Conservation (phyloP, 768 basidiomycete genomes). For the Termitomyces sp. region DNA sequence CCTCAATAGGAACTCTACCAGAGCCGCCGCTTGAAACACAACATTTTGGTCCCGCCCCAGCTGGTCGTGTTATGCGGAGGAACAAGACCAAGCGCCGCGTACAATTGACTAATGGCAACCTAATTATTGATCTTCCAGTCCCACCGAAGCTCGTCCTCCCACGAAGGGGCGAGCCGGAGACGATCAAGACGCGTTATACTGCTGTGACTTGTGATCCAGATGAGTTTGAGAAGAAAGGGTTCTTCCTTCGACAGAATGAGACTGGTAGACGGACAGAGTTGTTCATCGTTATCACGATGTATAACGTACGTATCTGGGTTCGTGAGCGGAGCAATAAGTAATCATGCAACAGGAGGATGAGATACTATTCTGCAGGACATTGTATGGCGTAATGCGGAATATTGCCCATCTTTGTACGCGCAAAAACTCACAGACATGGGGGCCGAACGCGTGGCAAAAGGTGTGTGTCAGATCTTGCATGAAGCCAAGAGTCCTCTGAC, state of each 20-base stretch:
- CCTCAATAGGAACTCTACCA: slow-evolving; percentile 33
- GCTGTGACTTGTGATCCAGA: slow-evolving; percentile 94
- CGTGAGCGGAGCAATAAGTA: not conserved
- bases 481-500: not conserved
- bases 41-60: slow-evolving; percentile 86
- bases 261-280: slow-evolving; percentile 78
- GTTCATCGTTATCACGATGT: slow-evolving; percentile 96
- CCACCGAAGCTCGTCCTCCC: slow-evolving; percentile 82
- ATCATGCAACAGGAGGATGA: slow-evolving; percentile 66
- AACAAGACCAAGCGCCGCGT: slow-evolving; percentile 77
- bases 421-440: slow-evolving; percentile 93
- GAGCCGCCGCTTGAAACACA: slow-evolving; percentile 59
- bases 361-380: slow-evolving; percentile 83
- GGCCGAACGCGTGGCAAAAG: slow-evolving; percentile 95
- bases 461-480: slow-evolving; percentile 24
- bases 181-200: slow-evolving; percentile 70
- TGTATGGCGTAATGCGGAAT: slow-evolving; percentile 93
- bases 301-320: slow-evolving; percentile 58
- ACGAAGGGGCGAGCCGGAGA: slow-evolving; percentile 64
- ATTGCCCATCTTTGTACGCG: slow-evolving; percentile 78
- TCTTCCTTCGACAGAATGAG: slow-evolving; percentile 81
- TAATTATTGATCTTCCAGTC: slow-evolving; percentile 79
- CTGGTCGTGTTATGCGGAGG: slow-evolving; percentile 70
- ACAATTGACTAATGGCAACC: slow-evolving; percentile 80
- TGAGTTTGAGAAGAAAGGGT: slow-evolving; percentile 79